These are phyloP conservation scores for Suillus clintonianus DNA, from an alignment of 768 basidiomycete genomes.

Conservation along the genomic window DNA sequence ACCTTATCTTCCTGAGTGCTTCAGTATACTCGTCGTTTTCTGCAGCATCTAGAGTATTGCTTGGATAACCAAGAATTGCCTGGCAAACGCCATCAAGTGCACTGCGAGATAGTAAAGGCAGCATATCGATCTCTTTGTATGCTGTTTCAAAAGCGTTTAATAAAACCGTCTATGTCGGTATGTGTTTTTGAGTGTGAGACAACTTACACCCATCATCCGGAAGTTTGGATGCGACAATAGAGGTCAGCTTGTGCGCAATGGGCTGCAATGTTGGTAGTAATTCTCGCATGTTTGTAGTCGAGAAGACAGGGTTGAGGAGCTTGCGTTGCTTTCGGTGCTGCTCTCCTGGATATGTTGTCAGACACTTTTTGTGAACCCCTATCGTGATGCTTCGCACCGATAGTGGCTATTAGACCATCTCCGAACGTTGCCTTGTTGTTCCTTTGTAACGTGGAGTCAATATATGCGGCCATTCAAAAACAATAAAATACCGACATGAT, in stretches of 20 bases:
- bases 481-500: slow-evolving; percentile 37
- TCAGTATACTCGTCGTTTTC: slow-evolving; percentile 7
- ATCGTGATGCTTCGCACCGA: slow-evolving; percentile 11
- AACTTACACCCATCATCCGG: not conserved
- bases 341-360: slow-evolving; percentile 32
- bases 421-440: slow-evolving; percentile 49
- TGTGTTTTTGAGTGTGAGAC: not conserved
- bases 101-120: slow-evolving; percentile 20
- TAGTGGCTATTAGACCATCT: slow-evolving; percentile 40
- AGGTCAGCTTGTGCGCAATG: not conserved
- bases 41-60: slow-evolving; percentile 11
- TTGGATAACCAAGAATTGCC: slow-evolving; percentile 22
- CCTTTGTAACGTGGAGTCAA: slow-evolving; percentile 21
- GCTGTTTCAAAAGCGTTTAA: slow-evolving; percentile 4
- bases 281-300: slow-evolving; percentile 40
- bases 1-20: not conserved
- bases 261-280: slow-evolving; percentile 20
- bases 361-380: slow-evolving; percentile 15
- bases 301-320: slow-evolving; percentile 48
- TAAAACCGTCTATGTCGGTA: not conserved
- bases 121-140: slow-evolving; percentile 21
- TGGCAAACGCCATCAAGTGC: slow-evolving; percentile 28
- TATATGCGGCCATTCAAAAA: not conserved
- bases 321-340: slow-evolving; percentile 45
- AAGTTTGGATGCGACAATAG: not conserved